Evolutionary conservation across 208 protist species (phyloP), one percentile per base, ranked within the genome.

Genomic region (Leishmania martiniquensis): DNA sequence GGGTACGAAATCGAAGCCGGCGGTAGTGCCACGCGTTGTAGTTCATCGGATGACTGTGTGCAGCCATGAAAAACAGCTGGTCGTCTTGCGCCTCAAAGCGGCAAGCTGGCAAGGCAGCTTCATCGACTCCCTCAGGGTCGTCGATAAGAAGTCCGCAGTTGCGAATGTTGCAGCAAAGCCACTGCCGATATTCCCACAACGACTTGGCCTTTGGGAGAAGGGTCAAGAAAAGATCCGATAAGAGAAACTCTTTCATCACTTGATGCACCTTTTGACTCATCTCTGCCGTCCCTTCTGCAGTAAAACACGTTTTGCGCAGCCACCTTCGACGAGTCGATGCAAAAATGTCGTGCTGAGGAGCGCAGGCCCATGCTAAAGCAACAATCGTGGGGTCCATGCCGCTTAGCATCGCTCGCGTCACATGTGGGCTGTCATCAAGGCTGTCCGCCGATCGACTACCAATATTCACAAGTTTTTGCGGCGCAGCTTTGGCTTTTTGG

Each of bases 11-110:
- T 20, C 44, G 34, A 29, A 54, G 60, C 39, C 93, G 85, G 4
- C 87, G 86, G 47, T 95, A 95, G 1, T 94, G 87, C 90, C 91
- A 97, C 2, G 89, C 91, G 72, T 95, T 94, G 85, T 95, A 97
- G 76, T 97, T 97, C 87, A 95, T 88, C 20, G 72, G 74, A 70
- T 97, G 93, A 29, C 86, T 77, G 60, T 93, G 87, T 12, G 89
- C 87, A 0, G 90, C 85, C 15, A 82, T 79, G 25, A 86, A 73
- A 57, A 94, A 85, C 0, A 83, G 51, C 29, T 55, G 52, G 32
- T 86, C 77, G 17, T 82, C 76, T 44, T 79, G 71, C 9, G 5
- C 52, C 7, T 65, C 42, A 60, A 80, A 69, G 3, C 22, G n/a
- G 7, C 12, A 0, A 32, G 75, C 22, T 17, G 44, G 10, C 32